Evolutionary conservation across 2,329 filamentous ascomycete genomes (phyloP).

Genomic region (Fusarium succisae): DNA sequence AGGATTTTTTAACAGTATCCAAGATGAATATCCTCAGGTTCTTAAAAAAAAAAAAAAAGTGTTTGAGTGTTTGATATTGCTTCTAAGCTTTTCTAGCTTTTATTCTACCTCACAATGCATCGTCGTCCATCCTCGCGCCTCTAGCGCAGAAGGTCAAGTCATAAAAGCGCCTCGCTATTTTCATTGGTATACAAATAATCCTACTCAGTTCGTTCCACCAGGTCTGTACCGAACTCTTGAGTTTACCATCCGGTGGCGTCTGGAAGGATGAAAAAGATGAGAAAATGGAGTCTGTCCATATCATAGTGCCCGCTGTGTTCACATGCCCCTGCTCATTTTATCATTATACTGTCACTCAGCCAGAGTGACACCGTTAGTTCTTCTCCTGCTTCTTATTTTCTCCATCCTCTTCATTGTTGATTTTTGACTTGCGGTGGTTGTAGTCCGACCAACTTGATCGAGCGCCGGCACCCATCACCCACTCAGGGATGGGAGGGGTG

Average conservation of each 20-base stretch:
- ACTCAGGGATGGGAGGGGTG: constrained; percentile 70
- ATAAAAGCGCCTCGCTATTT: constrained; percentile 37
- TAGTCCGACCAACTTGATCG: constrained; percentile 61
- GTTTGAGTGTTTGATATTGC: constrained; percentile 18
- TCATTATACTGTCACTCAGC: constrained; percentile 27
- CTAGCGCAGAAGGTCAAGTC: constrained; percentile 26
- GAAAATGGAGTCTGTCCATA: constrained; percentile 32
- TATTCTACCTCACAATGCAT: constrained; percentile 17
- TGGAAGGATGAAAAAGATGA: constrained; percentile 1
- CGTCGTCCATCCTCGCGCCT: constrained; percentile 26
- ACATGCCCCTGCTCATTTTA: not conserved
- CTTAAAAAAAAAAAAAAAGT: not conserved
- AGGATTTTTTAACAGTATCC: not conserved
- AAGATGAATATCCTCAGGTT: not conserved
- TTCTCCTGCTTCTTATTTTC: constrained; percentile 6
- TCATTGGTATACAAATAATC: constrained; percentile 31
- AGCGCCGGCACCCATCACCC: constrained; percentile 65
- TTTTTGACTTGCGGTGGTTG: constrained; percentile 49
- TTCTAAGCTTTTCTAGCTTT: constrained; percentile 6
- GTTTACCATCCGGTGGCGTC: constrained; percentile 3
- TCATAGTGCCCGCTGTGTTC: constrained; percentile 31
- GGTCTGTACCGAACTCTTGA: not conserved
- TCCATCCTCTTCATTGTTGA: constrained; percentile 17
- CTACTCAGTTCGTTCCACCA: constrained; percentile 5
- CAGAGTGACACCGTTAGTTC: constrained; percentile 1